phyloP scores from a whole-genome alignment of 2,329 filamentous ascomycete genomes.

The Cadophora sp. region DNA sequence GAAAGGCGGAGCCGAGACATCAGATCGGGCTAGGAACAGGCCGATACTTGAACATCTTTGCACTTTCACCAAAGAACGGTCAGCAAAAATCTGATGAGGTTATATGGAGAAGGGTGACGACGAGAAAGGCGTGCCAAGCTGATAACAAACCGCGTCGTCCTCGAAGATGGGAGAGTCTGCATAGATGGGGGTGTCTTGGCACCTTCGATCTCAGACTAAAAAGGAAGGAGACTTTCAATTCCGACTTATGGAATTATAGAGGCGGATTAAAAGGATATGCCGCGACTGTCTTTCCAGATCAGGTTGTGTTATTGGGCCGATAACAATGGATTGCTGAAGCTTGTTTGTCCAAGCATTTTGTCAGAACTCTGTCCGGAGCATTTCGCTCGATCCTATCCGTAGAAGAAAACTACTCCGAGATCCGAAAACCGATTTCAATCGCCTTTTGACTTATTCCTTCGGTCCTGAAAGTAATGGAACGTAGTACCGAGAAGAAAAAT shows the following conservation, averaged over 20 bases:
- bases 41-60: conserved; percentile 11
- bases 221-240: conserved; percentile 6
- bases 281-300: background rate
- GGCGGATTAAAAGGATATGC: background rate
- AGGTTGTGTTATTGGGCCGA: background rate
- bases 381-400: background rate
- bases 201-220: background rate
- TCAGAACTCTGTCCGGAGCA: background rate
- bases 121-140: conserved; percentile 12
- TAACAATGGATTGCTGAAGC: background rate
- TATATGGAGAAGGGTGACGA: conserved; percentile 7
- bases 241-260: background rate
- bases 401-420: background rate
- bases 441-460: background rate
- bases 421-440: background rate
- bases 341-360: conserved; percentile 14
- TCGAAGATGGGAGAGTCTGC: conserved; percentile 15
- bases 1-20: conserved; percentile 9
- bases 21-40: conserved; percentile 10
- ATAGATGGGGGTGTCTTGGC: conserved; percentile 19
- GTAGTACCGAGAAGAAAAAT: no score
- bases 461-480: no score
- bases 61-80: conserved; percentile 9
- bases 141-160: conserved; percentile 12
- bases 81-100: background rate